phyloP scores from a whole-genome alignment of 2,329 filamentous ascomycete genomes.

The Fusarium incarnatum region DNA sequence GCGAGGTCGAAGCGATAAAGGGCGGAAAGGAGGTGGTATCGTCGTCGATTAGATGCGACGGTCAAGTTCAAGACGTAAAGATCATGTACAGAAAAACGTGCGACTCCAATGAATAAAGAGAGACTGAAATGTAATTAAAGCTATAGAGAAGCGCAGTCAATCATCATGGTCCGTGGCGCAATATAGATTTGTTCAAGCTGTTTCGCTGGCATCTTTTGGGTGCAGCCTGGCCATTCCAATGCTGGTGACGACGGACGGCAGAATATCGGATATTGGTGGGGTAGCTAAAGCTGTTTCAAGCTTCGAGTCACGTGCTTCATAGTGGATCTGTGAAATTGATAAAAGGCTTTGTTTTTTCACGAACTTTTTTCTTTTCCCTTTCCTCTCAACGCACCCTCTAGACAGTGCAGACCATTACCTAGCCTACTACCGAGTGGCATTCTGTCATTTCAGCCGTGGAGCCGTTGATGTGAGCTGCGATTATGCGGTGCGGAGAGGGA shows the following conservation, averaged over 20 bases:
- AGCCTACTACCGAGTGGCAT: conserved; percentile 71
- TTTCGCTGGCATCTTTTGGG: conserved; percentile 46
- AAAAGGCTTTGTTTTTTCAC: conserved; percentile 29
- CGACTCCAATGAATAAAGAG: conserved; percentile 11
- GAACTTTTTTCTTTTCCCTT: conserved; percentile 33
- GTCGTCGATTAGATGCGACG: conserved; percentile 44
- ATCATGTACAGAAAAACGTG: conserved; percentile 31
- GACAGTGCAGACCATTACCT: conserved; percentile 86
- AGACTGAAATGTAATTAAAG: conserved; percentile 22
- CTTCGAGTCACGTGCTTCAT: conserved; percentile 29
- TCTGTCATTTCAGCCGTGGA: conserved; percentile 72
- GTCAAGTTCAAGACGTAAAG: conserved; percentile 17
- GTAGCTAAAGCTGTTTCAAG: conserved; percentile 27
- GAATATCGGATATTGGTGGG: conserved; percentile 44
- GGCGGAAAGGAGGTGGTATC: conserved; percentile 44
- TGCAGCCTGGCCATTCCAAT: conserved; percentile 38
- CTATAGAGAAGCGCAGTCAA: conserved; percentile 44
- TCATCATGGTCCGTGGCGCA: conserved; percentile 41
- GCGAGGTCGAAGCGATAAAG: conserved; percentile 21
- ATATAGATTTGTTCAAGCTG: conserved; percentile 29
- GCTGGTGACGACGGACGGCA: conserved; percentile 37
- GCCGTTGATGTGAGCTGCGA: conserved; percentile 72
- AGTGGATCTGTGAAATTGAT: not conserved
- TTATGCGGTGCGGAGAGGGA: conserved; percentile 69
- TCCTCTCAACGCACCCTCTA: conserved; percentile 77